Percentiles rank a stretch among this genome's conserved stretches.
Evolutionary conservation across 108 stramenopile genomes (phyloP).

Genomic region (Cylindrotheca fusiformis): DNA sequence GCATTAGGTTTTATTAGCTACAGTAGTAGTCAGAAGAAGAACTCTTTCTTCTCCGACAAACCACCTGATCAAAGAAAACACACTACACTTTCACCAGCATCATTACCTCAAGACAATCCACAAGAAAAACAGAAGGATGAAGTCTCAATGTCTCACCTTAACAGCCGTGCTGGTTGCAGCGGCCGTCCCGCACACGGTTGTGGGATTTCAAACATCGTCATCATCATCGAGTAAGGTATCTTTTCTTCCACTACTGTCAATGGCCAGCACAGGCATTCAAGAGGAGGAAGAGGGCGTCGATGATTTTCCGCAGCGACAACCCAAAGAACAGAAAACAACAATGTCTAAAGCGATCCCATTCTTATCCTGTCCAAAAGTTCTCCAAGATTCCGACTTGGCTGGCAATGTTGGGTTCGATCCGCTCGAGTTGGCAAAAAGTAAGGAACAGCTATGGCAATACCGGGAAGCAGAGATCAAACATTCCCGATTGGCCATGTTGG

Average conservation of each 20-base stretch:
- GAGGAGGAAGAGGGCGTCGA: background rate
- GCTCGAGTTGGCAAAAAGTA: constrained; percentile 53
- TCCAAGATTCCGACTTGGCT: constrained; percentile 46
- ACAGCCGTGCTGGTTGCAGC: no score
- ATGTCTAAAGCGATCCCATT: constrained; percentile 69
- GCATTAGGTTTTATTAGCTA: no score
- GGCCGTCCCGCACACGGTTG: background rate
- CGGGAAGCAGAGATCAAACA: constrained; percentile 90
- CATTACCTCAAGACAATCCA: no score
- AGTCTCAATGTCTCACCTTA: no score
- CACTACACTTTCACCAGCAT: no score
- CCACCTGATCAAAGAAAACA: no score
- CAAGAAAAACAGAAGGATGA: no score
- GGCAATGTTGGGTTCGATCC: constrained; percentile 92
- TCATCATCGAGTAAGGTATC: background rate
- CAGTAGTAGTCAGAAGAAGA: no score
- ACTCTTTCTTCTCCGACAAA: no score
- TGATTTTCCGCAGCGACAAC: background rate
- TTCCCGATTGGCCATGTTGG: constrained; percentile 82
- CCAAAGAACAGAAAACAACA: constrained; percentile 20
- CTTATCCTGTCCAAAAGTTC: constrained; percentile 44
- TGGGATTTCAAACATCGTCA: background rate
- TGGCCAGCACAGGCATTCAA: background rate
- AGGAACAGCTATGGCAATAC: constrained; percentile 50
- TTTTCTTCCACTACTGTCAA: background rate